These are phyloP conservation scores for Fraxinus xanthoxyloides DNA, from an alignment of 305 asterid species.

Conservation along the genomic window DNA sequence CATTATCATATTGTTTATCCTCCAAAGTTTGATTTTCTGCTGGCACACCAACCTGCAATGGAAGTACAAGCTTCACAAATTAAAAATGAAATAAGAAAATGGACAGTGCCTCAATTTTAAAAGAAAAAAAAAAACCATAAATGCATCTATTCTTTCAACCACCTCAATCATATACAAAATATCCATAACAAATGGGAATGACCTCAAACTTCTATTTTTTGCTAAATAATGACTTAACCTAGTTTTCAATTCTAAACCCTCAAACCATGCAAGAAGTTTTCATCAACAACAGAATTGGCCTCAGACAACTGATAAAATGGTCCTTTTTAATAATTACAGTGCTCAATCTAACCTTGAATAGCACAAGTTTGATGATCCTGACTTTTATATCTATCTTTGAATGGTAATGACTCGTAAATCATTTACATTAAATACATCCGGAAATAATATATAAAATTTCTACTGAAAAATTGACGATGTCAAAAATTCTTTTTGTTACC, in stretches of 20 bases:
- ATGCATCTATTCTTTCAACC: background rate
- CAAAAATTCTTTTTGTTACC: constrained; percentile 40
- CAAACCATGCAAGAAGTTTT: background rate
- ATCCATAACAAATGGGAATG: background rate
- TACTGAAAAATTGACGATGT: background rate
- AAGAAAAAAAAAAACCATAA: background rate
- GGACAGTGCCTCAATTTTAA: background rate
- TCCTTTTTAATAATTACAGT: background rate
- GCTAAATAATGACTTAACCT: background rate
- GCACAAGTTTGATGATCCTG: background rate
- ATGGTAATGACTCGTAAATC: background rate
- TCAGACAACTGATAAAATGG: constrained; percentile 3
- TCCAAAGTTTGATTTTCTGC: constrained; percentile 29
- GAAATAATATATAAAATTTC: constrained; percentile 4
- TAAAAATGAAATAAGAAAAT: constrained; percentile 10
- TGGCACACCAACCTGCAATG: constrained; percentile 36
- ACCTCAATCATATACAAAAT: constrained; percentile 4
- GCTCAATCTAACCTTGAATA: constrained; percentile 6
- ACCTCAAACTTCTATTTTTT: background rate
- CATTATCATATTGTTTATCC: constrained; percentile 42
- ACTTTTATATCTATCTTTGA: constrained; percentile 4
- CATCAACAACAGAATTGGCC: background rate
- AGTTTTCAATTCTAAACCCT: background rate
- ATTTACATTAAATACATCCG: background rate
- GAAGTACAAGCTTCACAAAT: constrained; percentile 14